These are phyloP conservation scores for Aspergillus vadensis DNA, from an alignment of 2,329 filamentous ascomycete species.

Conservation along the genomic window DNA sequence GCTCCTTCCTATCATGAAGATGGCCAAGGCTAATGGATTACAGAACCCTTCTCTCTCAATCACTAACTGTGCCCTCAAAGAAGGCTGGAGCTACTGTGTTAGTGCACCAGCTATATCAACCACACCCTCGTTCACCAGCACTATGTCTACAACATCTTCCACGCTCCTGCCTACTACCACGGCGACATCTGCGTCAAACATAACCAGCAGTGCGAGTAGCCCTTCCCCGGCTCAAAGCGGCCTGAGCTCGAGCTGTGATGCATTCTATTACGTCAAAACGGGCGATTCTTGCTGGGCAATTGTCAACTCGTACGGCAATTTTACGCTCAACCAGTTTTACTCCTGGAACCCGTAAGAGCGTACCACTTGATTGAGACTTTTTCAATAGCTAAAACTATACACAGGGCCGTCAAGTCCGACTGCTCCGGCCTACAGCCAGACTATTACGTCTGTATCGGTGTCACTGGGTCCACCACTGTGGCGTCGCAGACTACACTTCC, in stretches of 20 bases:
- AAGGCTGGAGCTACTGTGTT: conserved; percentile 16
- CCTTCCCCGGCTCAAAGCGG: conserved; percentile 4
- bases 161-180: not conserved
- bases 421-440: conserved; percentile 6
- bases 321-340: conserved; percentile 7
- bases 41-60: conserved; percentile 13
- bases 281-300: conserved; percentile 4
- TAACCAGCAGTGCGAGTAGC: not conserved
- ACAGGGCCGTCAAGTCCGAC: not conserved
- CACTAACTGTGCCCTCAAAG: not conserved
- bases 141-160: not conserved
- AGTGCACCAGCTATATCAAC: not conserved
- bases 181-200: not conserved
- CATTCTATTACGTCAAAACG: conserved; percentile 1
- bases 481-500: not conserved
- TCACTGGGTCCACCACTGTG: not conserved
- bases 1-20: not conserved
- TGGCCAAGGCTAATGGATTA: not conserved
- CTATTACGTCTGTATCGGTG: conserved; percentile 10
- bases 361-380: not conserved
- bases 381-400: not conserved
- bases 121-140: conserved; percentile 2
- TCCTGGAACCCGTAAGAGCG: conserved; percentile 7
- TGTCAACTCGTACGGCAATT: not conserved
- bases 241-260: not conserved